Conservation (phyloP, 139 green algal species). For the Mesotaenium endlicherianum region DNA sequence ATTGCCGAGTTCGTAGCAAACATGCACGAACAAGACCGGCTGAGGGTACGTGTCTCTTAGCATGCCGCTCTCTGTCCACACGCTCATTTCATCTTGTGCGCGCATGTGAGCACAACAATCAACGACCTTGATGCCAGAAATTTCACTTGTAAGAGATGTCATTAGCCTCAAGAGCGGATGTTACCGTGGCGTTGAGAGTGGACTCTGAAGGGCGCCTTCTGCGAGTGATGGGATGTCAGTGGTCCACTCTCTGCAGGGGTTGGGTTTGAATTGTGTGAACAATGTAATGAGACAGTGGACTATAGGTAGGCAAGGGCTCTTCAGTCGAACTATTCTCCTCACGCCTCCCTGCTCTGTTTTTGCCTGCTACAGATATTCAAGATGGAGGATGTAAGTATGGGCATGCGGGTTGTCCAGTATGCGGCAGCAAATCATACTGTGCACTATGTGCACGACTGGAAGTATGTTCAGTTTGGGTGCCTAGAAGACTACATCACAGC, state of each 20-base stretch:
- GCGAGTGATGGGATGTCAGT: no score
- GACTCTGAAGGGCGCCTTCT: no score
- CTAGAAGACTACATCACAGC: constrained; percentile 45
- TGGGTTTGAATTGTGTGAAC: no score
- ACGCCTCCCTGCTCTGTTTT: neutral
- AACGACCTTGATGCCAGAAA: no score
- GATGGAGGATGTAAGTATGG: constrained; percentile 47
- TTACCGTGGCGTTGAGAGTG: no score
- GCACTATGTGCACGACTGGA: constrained; percentile 47
- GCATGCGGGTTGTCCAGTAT: constrained; percentile 48
- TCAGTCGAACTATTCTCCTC: no score
- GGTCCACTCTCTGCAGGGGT: no score
- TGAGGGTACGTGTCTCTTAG: constrained; percentile 11
- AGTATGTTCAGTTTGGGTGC: constrained; percentile 38
- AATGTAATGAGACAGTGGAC: no score
- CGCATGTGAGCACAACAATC: neutral
- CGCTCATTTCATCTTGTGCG: neutral
- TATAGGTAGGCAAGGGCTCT: no score
- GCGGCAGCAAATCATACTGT: constrained; percentile 32
- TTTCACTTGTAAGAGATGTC: no score
- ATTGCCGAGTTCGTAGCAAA: constrained; percentile 30
- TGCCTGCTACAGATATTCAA: constrained; percentile 31
- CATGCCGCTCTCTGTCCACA: neutral
- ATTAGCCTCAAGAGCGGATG: no score
- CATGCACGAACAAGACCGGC: constrained; percentile 13